These are phyloP conservation scores for Vararia minispora DNA, from an alignment of 768 basidiomycete genomes.

Conservation along the genomic window DNA sequence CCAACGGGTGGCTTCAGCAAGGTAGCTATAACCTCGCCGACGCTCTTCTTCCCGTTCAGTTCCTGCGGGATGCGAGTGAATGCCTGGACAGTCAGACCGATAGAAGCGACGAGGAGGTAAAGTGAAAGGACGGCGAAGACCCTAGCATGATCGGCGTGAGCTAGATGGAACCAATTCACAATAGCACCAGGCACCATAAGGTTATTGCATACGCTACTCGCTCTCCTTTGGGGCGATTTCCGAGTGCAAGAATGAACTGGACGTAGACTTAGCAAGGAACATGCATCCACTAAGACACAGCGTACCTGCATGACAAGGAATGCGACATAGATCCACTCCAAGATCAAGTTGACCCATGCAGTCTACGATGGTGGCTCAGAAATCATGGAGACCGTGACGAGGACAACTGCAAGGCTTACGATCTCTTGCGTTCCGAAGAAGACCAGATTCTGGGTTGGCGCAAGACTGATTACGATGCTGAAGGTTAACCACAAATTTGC, in stretches of 20 bases:
- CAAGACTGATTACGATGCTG: slow-evolving; percentile 82
- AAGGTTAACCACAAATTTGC: slow-evolving; percentile 90
- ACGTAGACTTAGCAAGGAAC: neutral
- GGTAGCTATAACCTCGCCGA: slow-evolving; percentile 33
- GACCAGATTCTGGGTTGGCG: slow-evolving; percentile 38
- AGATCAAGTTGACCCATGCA: slow-evolving; percentile 72
- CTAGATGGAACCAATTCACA: neutral
- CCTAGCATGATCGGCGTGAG: slow-evolving; percentile 25
- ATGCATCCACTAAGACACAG: neutral
- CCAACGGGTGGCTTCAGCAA: slow-evolving; percentile 70
- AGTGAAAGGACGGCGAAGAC: slow-evolving; percentile 74
- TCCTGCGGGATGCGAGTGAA: slow-evolving; percentile 47
- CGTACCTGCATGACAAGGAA: slow-evolving; percentile 66
- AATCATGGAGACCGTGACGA: neutral
- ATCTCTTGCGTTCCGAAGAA: slow-evolving; percentile 61
- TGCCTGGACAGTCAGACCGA: slow-evolving; percentile 69
- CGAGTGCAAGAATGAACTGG: slow-evolving; percentile 56
- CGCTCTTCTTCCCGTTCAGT: slow-evolving; percentile 35
- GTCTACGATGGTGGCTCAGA: slow-evolving; percentile 36
- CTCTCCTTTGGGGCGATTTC: slow-evolving; percentile 83
- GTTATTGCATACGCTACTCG: slow-evolving; percentile 55
- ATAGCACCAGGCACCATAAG: slow-evolving; percentile 38
- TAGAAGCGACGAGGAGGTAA: slow-evolving; percentile 79
- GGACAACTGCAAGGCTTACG: slow-evolving; percentile 46
- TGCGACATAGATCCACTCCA: slow-evolving; percentile 82